Evolutionary conservation across 2,329 filamentous ascomycete genomes (phyloP), one percentile per base, ranked within the genome.

Genomic region (Volutella citrinella): DNA sequence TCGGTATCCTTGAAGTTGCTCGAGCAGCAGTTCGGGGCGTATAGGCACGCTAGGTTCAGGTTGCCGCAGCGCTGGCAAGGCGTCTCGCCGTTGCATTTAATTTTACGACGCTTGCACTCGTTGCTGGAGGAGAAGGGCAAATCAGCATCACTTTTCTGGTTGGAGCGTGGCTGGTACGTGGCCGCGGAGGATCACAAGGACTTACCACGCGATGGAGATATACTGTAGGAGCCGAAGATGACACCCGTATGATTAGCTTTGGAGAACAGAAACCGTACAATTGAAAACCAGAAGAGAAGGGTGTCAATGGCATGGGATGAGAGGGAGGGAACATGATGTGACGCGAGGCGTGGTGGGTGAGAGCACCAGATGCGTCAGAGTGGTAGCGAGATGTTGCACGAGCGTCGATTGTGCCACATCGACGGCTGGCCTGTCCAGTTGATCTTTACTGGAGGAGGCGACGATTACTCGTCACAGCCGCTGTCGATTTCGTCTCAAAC

Each of bases 1-100:
- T 94, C 87, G 28, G 88, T 89, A 53, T 96, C 90, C 61, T 91
- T 93, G 72, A 95, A 89, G 60, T 78, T 88, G 67, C 79, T 90
- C 43, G 77, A 66, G 56, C 78, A 82, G 57, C 80, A 82, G 52
- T 82, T 82, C 11, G 78, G 74, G 6, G 80, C 71, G 61, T 84
- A 85, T 27, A 82, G 65, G 52, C 81, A 85, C 42, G 73, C 61
- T 13, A 84, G 68, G 48, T 78, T 80, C 57, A 85, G 78, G 48
- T 82, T 81, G 48, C 80, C 76, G 50, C 82, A 87, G 36, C 82
- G 70, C 40, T 79, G 73, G 46, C 82, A 87, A 2, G 80, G 76
- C 2, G 72, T 76, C 48, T 84, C 77, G 41, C 82, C 82, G 57
- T 84, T 85, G 61, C 82, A 86, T 59, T 85, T 85, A 52, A 86